Conservation (phyloP, 306 rosid genomes). For the Citrullus amarus region DNA sequence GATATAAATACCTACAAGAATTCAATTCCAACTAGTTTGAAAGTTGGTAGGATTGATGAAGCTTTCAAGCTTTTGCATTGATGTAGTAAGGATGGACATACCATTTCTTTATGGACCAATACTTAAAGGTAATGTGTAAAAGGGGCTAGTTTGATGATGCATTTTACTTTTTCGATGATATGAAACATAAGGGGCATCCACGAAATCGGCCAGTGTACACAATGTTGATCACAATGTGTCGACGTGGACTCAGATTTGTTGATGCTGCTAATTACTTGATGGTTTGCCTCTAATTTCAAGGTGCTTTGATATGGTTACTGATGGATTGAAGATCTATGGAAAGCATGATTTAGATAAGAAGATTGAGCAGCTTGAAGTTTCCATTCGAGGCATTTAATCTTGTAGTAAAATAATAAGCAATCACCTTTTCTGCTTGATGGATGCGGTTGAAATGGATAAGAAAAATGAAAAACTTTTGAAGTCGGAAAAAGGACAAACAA, state of each 20-base stretch:
- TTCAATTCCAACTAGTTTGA: slow-evolving; percentile 49
- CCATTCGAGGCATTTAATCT: slow-evolving; percentile 38
- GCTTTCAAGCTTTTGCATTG: slow-evolving; percentile 56
- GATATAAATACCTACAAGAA: slow-evolving; percentile 70
- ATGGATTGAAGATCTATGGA: slow-evolving; percentile 82
- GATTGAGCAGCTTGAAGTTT: slow-evolving; percentile 60
- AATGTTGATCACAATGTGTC: slow-evolving; percentile 80
- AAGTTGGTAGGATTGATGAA: slow-evolving; percentile 49
- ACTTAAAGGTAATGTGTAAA: slow-evolving; percentile 61
- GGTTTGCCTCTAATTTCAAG: slow-evolving; percentile 63
- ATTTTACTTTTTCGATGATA: slow-evolving; percentile 70
- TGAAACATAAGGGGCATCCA: slow-evolving; percentile 81
- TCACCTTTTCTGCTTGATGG: neutral
- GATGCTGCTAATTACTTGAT: slow-evolving; percentile 70
- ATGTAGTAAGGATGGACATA: slow-evolving; percentile 50
- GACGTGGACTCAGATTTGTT: slow-evolving; percentile 62
- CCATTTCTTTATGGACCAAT: slow-evolving; percentile 76
- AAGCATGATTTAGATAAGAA: slow-evolving; percentile 74
- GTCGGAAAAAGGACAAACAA: neutral
- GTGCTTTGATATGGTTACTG: slow-evolving; percentile 78
- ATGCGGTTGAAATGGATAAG: neutral
- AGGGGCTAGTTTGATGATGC: slow-evolving; percentile 87
- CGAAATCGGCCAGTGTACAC: slow-evolving; percentile 87
- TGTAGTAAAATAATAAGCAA: neutral
- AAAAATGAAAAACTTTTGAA: neutral